Conservation (phyloP, 2,329 filamentous ascomycete genomes). For the Alternaria arborescens region DNA sequence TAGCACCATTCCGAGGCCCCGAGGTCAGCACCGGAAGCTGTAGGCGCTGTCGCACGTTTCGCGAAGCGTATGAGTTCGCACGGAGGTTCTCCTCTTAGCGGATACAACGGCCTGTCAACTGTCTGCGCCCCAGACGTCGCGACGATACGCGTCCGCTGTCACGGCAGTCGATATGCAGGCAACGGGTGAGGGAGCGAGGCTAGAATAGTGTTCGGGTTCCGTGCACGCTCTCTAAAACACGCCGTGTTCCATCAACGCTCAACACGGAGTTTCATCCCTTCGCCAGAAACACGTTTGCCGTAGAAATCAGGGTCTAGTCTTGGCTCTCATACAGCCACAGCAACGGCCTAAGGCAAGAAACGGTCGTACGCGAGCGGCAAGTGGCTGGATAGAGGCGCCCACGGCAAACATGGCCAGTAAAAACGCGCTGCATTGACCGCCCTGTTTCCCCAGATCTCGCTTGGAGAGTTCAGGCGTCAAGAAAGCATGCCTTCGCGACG, state of each 20-base stretch:
- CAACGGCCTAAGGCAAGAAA: conserved; percentile 31
- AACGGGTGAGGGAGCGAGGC: conserved; percentile 4
- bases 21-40: conserved; percentile 1
- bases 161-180: conserved; percentile 13
- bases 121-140: conserved; percentile 20
- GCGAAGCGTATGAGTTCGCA: not conserved
- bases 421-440: conserved; percentile 12
- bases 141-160: conserved; percentile 15
- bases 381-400: conserved; percentile 42
- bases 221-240: conserved; percentile 27
- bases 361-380: conserved; percentile 18
- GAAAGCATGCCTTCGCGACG: conserved; percentile 45
- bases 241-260: conserved; percentile 31
- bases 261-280: conserved; percentile 46
- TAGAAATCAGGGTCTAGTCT: conserved; percentile 18
- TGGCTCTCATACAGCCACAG: conserved; percentile 43
- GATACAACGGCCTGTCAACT: conserved; percentile 18
- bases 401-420: conserved; percentile 37
- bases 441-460: conserved; percentile 23
- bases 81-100: conserved; percentile 11
- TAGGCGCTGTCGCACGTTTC: conserved; percentile 6
- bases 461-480: conserved; percentile 27
- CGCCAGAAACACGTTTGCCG: conserved; percentile 37
- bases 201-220: conserved; percentile 7
- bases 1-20: not conserved